Evolutionary conservation across 108 stramenopile species (phyloP), one percentile per base, ranked within the genome.

Genomic region (Nitzschia palea): DNA sequence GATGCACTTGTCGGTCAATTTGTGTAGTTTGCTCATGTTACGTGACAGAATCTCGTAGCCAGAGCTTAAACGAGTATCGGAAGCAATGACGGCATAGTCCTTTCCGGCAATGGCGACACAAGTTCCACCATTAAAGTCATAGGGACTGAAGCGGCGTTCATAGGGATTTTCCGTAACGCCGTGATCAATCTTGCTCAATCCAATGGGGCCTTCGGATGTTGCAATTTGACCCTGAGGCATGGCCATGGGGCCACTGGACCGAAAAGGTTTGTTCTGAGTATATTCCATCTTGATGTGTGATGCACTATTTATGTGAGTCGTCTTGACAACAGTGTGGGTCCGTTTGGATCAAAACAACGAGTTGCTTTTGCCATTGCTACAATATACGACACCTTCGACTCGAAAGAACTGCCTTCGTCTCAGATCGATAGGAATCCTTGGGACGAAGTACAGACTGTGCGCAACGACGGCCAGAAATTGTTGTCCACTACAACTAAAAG

Each of bases 41-140:
- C 98, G 86, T 29, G 87, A 84, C 62, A 97, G 61, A 73, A 99
- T 98, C 59, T 89, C 85, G 72, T 98, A 99, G 3, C 97, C 98
- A 40, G 81, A 78, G 45, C 81, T 80, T 54, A 98, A 77, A 36
- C 98, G 86, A 1, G 97, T 98, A 62, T 98, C 97, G n/a, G 87
- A 95, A 6, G 97, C 98, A 2, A 98, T 80, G 8, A 99, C 91
- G n/a, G 92, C 96, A 67, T 94, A 99, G 74, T 97, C 95, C 12
- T 72, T 45, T 34, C 97, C 97, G 40, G 91, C 79, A 47, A 97
- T 91, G 48, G 91, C 97, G 26, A 94, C 76, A 20, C 87, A 89
- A 23, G 97, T 97, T 22, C 94, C 94, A 8, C 94, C 94, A 76
- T 95, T 95, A 86, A 95, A 95, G 37, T 95, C 94, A 70, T 95